Percentiles rank a stretch among this genome's conserved stretches.
These are phyloP conservation scores for Agapanthus africanus DNA, from an alignment of 106 monocot genomes.

Conservation along the genomic window DNA sequence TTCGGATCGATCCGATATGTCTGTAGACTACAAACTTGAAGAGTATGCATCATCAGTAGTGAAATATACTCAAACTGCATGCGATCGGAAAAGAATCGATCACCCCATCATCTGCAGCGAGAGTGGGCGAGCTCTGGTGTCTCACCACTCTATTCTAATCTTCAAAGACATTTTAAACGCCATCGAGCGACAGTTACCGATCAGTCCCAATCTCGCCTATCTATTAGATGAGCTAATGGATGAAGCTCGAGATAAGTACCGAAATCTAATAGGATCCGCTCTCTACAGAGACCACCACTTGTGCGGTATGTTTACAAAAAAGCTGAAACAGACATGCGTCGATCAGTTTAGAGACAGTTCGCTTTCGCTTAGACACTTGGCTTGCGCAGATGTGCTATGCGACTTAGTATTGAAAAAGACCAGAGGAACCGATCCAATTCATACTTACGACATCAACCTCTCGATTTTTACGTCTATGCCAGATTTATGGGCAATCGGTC, in stretches of 20 bases:
- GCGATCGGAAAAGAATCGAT: constrained; percentile 46
- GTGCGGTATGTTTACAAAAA: too few relatives aligned
- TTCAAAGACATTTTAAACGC: constrained; percentile 66
- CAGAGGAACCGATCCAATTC: constrained; percentile 20
- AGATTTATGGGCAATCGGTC: too few relatives aligned
- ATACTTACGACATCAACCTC: constrained; percentile 58
- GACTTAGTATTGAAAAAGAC: constrained; percentile 49
- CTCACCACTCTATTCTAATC: constrained; percentile 75
- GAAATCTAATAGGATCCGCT: too few relatives aligned
- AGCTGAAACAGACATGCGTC: constrained; percentile 48
- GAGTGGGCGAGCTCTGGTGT: constrained; percentile 75
- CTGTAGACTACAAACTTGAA: constrained; percentile 50
- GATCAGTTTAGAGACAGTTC: constrained; percentile 75
- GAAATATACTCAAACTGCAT: constrained; percentile 32
- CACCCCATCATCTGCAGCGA: constrained; percentile 85
- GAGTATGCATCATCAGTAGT: constrained; percentile 64
- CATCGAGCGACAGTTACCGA: too few relatives aligned
- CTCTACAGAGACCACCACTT: too few relatives aligned
- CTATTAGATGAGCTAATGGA: too few relatives aligned
- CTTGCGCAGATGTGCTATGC: constrained; percentile 57
- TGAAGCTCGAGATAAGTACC: too few relatives aligned
- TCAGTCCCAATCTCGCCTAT: constrained; percentile 8
- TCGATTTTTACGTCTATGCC: constrained; percentile 25
- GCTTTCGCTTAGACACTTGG: constrained; percentile 60
- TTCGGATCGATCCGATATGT: constrained; percentile 63